Evolutionary conservation across 139 green algal species (phyloP).

Genomic region (Volvox reticuliferus): DNA sequence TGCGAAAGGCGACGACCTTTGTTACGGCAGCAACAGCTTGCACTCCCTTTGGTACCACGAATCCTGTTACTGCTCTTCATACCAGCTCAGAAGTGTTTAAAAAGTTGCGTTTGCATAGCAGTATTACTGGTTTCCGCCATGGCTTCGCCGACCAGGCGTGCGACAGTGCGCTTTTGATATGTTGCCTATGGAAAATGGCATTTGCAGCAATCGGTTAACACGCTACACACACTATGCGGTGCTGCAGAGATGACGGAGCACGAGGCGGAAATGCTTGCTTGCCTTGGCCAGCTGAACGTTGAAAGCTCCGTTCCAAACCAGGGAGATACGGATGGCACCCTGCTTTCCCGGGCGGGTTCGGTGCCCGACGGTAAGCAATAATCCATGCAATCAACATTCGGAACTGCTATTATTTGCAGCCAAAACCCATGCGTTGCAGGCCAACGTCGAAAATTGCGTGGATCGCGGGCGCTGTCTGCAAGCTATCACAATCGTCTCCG

Average conservation of each 20-base stretch:
- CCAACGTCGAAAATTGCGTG: conserved; percentile 17
- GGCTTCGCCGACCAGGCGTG: no score
- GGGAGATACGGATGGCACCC: background rate
- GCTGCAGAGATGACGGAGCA: conserved; percentile 40
- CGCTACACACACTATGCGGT: no score
- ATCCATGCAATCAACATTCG: background rate
- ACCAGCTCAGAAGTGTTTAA: no score
- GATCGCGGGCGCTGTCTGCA: background rate
- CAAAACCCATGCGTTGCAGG: background rate
- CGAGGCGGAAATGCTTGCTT: conserved; percentile 1
- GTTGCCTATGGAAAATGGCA: no score
- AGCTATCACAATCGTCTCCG: conserved; percentile 31
- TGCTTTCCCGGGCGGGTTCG: background rate
- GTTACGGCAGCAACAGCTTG: background rate
- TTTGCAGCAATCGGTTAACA: no score
- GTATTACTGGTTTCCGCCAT: no score
- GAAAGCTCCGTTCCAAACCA: background rate
- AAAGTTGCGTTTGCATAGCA: no score
- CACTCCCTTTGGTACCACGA: background rate
- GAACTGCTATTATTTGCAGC: background rate
- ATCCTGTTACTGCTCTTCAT: no score
- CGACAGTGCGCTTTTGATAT: no score
- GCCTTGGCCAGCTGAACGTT: background rate
- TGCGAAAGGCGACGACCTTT: background rate
- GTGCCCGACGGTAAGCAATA: background rate